Evolutionary conservation across 257 asterid genomes (phyloP).

Genomic region (Solanum sparsipilum): DNA sequence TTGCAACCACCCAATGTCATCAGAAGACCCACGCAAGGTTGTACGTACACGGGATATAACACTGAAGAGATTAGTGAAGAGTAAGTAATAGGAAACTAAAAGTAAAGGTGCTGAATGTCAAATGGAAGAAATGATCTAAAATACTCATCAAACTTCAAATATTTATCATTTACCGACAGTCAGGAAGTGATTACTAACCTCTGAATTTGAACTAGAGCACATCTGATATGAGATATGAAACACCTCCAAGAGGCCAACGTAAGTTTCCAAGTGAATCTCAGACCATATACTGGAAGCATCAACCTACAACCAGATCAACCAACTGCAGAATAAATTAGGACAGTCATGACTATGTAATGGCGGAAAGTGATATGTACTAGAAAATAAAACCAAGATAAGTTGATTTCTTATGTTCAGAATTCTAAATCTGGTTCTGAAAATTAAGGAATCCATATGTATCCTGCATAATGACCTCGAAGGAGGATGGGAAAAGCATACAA

Average conservation of each 20-base stretch:
- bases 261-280: constrained; percentile 50
- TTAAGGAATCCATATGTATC: background rate
- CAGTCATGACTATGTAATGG: background rate
- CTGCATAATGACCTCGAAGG: background rate
- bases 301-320: constrained; percentile 40
- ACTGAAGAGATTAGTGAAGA: constrained; percentile 25
- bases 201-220: constrained; percentile 28
- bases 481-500: background rate
- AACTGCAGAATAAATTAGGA: constrained; percentile 5
- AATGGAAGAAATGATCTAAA: background rate
- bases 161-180: background rate
- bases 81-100: background rate
- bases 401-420: background rate
- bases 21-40: constrained; percentile 75
- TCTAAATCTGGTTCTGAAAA: background rate
- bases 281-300: constrained; percentile 45
- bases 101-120: background rate
- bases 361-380: background rate
- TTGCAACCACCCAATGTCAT: constrained; percentile 94
- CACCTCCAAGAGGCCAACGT: constrained; percentile 41
- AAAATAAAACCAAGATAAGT: background rate
- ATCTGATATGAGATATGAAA: constrained; percentile 31
- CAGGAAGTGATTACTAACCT: constrained; percentile 32
- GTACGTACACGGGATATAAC: constrained; percentile 37
- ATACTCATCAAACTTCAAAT: background rate